Evolutionary conservation across 2,329 filamentous ascomycete genomes (phyloP).

Genomic region (Fusarium concolor): DNA sequence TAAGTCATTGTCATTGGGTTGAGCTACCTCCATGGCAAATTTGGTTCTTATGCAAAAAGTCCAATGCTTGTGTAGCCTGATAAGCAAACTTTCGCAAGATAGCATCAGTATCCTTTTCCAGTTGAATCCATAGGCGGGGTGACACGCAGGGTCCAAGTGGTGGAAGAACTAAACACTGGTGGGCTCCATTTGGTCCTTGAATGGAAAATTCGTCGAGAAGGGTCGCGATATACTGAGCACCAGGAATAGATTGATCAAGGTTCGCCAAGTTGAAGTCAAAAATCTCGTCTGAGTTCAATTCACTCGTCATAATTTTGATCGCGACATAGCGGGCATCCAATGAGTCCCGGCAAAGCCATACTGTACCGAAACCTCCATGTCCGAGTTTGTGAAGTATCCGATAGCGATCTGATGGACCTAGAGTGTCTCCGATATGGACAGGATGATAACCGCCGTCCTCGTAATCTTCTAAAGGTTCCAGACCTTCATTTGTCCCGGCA

Average conservation of each 20-base stretch:
- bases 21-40: constrained; percentile 51
- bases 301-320: neutral
- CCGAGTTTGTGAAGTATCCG: constrained; percentile 29
- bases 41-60: constrained; percentile 43
- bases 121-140: constrained; percentile 13
- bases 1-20: accelerated
- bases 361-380: constrained; percentile 15
- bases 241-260: neutral
- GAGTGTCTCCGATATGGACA: constrained; percentile 1
- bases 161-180: constrained; percentile 44
- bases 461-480: constrained; percentile 15
- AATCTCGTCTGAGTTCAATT: neutral
- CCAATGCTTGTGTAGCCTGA: constrained; percentile 39
- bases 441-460: constrained; percentile 28
- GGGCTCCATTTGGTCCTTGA: constrained; percentile 41
- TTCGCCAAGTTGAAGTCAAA: neutral
- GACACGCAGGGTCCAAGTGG: constrained; percentile 47
- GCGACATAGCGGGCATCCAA: neutral
- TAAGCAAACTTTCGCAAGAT: constrained; percentile 35
- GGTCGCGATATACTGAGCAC: accelerated
- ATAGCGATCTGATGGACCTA: neutral
- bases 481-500: neutral
- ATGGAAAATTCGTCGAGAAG: neutral
- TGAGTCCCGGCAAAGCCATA: constrained; percentile 10
- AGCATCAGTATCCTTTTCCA: constrained; percentile 4